Evolutionary conservation across 148 eudicot species (phyloP).

Genomic region (Gaultheria prostrata): DNA sequence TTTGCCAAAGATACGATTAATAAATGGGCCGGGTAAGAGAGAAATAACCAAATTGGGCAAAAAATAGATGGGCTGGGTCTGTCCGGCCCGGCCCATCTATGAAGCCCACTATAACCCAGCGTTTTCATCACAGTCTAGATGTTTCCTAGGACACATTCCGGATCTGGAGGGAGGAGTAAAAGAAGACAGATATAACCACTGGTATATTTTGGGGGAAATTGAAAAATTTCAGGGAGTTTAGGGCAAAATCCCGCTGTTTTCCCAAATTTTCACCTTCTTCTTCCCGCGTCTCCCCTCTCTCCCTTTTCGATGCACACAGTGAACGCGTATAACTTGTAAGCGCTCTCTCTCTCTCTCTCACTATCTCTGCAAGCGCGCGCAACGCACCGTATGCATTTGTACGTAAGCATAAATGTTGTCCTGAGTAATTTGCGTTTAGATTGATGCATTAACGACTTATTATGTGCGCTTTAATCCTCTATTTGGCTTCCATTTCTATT

Average conservation of each 20-base stretch:
- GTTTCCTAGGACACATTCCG: neutral
- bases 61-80: neutral
- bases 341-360: neutral
- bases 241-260: constrained; percentile 17
- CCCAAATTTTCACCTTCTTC: constrained; percentile 4
- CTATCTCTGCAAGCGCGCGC: neutral
- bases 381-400: neutral
- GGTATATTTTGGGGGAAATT: neutral
- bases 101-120: no score
- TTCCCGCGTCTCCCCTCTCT: constrained; percentile 18
- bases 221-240: constrained; percentile 18
- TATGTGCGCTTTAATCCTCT: neutral
- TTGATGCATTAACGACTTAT: neutral
- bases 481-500: neutral
- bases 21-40: neutral
- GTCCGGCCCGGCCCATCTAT: neutral
- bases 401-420: neutral
- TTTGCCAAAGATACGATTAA: neutral
- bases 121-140: neutral
- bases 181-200: neutral
- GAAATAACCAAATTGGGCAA: neutral
- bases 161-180: neutral
- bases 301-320: neutral
- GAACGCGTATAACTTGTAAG: neutral
- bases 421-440: neutral